Percentiles rank a stretch among this genome's conserved stretches.
phyloP scores from a whole-genome alignment of 306 rosid species.

The Ceratonia siliqua region DNA sequence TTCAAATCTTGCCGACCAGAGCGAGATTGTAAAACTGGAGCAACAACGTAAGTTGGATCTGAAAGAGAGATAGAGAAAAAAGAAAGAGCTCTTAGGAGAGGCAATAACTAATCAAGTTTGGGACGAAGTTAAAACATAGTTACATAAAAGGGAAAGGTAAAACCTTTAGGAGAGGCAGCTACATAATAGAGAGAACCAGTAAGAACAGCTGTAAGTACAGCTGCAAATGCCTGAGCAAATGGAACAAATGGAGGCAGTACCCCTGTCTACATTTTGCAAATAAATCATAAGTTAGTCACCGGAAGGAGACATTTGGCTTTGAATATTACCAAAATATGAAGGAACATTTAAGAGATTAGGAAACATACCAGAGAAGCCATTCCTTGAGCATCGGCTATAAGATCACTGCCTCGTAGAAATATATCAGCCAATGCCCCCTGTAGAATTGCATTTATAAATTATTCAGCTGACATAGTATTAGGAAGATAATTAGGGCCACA shows the following conservation, averaged over 20 bases:
- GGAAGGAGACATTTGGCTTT: conserved; percentile 12
- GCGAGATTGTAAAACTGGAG: conserved; percentile 83
- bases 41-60: conserved; percentile 93
- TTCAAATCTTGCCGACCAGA: conserved; percentile 79
- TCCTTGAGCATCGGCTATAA: conserved; percentile 79
- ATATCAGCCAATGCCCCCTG: conserved; percentile 95
- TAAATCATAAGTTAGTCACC: conserved; percentile 20
- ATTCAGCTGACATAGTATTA: neutral
- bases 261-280: conserved; percentile 62
- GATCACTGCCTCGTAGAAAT: conserved; percentile 75
- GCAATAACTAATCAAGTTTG: conserved; percentile 16
- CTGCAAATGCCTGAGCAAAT: conserved; percentile 98
- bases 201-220: conserved; percentile 83
- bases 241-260: conserved; percentile 92
- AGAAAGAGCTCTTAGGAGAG: conserved; percentile 8
- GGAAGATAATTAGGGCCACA: neutral
- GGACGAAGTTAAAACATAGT: neutral
- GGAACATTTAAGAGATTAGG: neutral
- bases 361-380: conserved; percentile 85
- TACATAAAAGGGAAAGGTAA: neutral
- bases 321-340: neutral
- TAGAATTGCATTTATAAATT: conserved; percentile 10
- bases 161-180: conserved; percentile 98
- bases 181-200: conserved; percentile 92
- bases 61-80: conserved; percentile 32